phyloP scores from a whole-genome alignment of 257 asterid genomes.

The Nicotiana attenuata region DNA sequence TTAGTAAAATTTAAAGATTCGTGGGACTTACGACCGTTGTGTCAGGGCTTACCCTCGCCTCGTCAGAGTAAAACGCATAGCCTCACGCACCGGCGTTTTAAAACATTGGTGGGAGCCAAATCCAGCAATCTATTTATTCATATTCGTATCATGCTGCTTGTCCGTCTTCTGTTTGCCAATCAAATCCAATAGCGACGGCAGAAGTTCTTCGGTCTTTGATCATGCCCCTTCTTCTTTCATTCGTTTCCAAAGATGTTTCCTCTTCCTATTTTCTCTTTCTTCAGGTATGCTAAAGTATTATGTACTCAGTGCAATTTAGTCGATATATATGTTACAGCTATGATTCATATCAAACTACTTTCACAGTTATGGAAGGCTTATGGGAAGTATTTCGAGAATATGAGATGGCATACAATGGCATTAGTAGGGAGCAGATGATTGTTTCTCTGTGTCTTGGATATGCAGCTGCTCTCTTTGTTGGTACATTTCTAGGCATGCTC shows the following conservation, averaged over 20 bases:
- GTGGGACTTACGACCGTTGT: too few species aligned
- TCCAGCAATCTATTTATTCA: slow-evolving; percentile 36
- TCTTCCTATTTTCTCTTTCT: slow-evolving; percentile 55
- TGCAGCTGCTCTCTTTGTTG: slow-evolving; percentile 47
- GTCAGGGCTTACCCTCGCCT: too few species aligned
- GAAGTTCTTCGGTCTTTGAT: slow-evolving; percentile 45
- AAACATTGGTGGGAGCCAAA: slow-evolving; percentile 92
- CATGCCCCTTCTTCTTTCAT: slow-evolving; percentile 49
- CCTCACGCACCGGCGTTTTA: too few species aligned
- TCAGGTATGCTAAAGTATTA: slow-evolving; percentile 38
- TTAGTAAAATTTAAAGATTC: too few species aligned
- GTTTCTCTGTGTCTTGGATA: slow-evolving; percentile 47
- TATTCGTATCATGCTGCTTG: slow-evolving; percentile 44
- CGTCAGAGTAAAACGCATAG: too few species aligned
- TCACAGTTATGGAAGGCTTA: slow-evolving; percentile 59
- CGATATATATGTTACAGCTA: not conserved
- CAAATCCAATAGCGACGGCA: not conserved
- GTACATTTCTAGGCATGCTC: slow-evolving; percentile 59
- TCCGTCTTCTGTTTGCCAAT: slow-evolving; percentile 51
- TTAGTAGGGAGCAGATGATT: slow-evolving; percentile 59
- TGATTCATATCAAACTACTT: not conserved
- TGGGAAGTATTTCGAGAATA: slow-evolving; percentile 72
- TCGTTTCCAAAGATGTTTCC: slow-evolving; percentile 59
- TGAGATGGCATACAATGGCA: slow-evolving; percentile 56
- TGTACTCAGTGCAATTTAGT: not conserved